Conservation (phyloP, 345 rosid species). For the Cardamine chenopodiifolia region DNA sequence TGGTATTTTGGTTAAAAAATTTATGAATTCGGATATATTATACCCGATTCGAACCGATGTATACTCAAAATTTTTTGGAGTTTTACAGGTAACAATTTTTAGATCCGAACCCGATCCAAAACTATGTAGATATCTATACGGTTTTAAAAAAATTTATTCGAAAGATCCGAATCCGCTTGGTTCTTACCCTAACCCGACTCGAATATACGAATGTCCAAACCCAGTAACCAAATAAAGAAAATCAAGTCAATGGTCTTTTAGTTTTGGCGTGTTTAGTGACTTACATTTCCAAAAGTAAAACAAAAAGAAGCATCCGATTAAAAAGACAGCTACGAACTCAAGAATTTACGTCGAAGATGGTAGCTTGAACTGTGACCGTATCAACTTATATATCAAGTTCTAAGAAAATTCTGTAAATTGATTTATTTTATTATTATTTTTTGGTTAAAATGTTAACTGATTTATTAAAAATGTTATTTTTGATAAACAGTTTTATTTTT, state of each 20-base stretch:
- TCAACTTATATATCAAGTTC: neutral
- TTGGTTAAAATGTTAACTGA: too few species aligned
- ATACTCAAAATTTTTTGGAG: too few species aligned
- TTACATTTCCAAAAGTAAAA: neutral
- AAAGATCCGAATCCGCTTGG: too few species aligned
- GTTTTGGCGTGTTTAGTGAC: conserved; percentile 30
- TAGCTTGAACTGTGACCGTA: conserved; percentile 5
- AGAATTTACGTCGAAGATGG: conserved; percentile 32
- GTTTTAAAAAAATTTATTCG: too few species aligned
- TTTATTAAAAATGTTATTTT: neutral
- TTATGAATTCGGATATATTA: too few species aligned
- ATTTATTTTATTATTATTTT: neutral
- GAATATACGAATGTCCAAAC: too few species aligned
- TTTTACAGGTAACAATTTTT: too few species aligned
- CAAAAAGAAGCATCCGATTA: conserved; percentile 10
- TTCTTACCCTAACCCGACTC: too few species aligned
- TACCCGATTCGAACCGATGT: too few species aligned
- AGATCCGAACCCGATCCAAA: too few species aligned
- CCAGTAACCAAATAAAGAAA: neutral
- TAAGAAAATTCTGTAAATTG: neutral
- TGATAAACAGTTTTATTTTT: neutral
- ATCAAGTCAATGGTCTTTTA: conserved; percentile 35
- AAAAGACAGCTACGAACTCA: neutral
- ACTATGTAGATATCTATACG: too few species aligned
- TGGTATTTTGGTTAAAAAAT: too few species aligned